Conservation (phyloP, 805 yeast species). For the Yamadazyma ubonensis region DNA sequence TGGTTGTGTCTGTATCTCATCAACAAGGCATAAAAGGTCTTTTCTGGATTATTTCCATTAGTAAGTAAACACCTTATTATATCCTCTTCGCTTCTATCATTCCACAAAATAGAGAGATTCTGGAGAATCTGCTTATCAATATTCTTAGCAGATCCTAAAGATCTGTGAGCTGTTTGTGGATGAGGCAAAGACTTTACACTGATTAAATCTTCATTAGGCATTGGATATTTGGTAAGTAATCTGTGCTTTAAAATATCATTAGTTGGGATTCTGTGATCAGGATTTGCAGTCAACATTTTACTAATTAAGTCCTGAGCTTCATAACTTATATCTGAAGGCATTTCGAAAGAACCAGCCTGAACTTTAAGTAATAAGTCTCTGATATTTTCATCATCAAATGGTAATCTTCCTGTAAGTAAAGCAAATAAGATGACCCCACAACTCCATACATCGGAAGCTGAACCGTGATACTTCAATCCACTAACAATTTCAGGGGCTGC, state of each 20-base stretch:
- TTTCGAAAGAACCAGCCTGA: conserved; percentile 69
- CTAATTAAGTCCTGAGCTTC: conserved; percentile 70
- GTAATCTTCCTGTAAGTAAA: conserved; percentile 73
- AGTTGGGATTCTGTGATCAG: conserved; percentile 68
- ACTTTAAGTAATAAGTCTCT: conserved; percentile 69
- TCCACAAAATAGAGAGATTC: conserved; percentile 58
- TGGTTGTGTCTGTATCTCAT: conserved; percentile 45
- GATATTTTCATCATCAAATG: conserved; percentile 81
- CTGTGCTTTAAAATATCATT: conserved; percentile 62
- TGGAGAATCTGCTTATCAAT: conserved; percentile 55
- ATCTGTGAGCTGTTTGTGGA: conserved; percentile 52
- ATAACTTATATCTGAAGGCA: conserved; percentile 60
- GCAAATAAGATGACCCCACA: conserved; percentile 85
- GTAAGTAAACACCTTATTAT: conserved; percentile 36
- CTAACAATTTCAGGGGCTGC: conserved; percentile 86
- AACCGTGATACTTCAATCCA: conserved; percentile 77
- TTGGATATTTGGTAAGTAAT: conserved; percentile 51
- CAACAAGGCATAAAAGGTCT: conserved; percentile 46
- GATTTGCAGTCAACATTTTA: conserved; percentile 68
- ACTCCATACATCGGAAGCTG: conserved; percentile 86
- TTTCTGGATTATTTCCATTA: conserved; percentile 44
- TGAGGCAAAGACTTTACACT: conserved; percentile 51
- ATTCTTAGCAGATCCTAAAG: conserved; percentile 46
- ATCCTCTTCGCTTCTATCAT: conserved; percentile 47
- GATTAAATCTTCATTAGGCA: conserved; percentile 44